Evolutionary conservation across 1,284 basidiomycete genomes (phyloP), one percentile per base, ranked within the genome.

Genomic region (Leccinum solheimii): DNA sequence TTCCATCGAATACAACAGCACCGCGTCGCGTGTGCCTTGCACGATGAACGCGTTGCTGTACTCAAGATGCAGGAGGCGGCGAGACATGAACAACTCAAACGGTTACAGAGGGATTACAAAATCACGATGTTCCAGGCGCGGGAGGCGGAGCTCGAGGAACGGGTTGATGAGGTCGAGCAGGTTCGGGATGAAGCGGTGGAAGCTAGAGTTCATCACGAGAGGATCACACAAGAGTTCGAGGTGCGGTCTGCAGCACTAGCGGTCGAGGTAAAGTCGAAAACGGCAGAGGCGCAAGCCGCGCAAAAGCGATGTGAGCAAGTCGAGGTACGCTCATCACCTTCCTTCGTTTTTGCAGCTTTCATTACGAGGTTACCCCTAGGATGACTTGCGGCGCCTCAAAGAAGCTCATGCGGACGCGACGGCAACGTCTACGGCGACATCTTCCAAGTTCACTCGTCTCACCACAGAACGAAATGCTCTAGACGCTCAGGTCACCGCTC

Each of bases 1-100:
- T 83, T 80, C 40, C 85, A 89, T 72, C 81, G 83, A 4, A 81
- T 89, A 61, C 82, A 83, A n/a, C 83, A 89, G 66, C 79, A 86
- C 48, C 79, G 81, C 53, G 79, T 84, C 19, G 78, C 78, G 16
- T 77, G 80, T 38, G 79, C 82, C 27, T 70, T 89, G 56, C 83
- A 86, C 64, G 76, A 77, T 57, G 85, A 85, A 67, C 79, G 81
- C 55, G 67, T 75, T 50, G 73, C 76, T 19, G 72, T 82, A 14
- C 70, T 87, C 48, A 80, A 80, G 56, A 81, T 85, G 71, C 81
- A 80, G 71, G 83, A 86, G 57, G 73, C 75, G 19, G 73, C 78
- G 49, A 75, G 86, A 63, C 74, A 74, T 62, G 86, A 89, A 73
- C 84, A 82, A 56, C 67, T 88, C 27, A 79, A 81, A 58, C 72